phyloP scores from a whole-genome alignment of 192 early-diverging fungal genomes.

The Coemansia aciculifera region DNA sequence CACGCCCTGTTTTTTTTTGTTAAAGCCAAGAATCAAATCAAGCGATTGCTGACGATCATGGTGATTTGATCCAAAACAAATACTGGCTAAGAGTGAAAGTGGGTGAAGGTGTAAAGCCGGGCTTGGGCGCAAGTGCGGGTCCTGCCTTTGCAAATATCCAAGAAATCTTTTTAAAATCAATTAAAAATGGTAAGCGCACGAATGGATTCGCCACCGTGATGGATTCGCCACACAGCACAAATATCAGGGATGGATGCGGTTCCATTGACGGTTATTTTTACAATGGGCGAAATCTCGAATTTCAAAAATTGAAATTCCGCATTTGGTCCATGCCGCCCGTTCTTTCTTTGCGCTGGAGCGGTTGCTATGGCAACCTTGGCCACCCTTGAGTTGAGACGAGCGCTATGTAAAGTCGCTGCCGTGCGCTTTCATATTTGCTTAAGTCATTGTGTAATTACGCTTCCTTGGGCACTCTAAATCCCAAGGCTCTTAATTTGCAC shows the following conservation, averaged over 20 bases:
- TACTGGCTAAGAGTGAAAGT: not conserved
- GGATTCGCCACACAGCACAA: not conserved
- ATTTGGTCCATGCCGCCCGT: not conserved
- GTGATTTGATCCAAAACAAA: conserved; percentile 2
- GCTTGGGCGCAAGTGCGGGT: not conserved
- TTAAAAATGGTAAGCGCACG: conserved; percentile 13
- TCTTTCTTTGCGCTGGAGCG: not conserved
- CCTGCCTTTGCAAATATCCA: conserved; percentile 3
- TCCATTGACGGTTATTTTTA: not conserved
- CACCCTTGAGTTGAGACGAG: not conserved
- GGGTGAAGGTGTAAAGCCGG: not conserved
- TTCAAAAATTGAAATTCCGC: not conserved
- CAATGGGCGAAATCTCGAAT: conserved; percentile 1
- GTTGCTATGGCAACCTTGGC: not conserved
- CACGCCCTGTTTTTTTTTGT: no score
- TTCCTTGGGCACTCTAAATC: not conserved
- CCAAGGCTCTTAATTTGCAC: not conserved
- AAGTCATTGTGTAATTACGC: not conserved
- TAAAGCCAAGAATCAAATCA: not conserved
- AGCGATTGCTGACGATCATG: not conserved
- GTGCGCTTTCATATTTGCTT: not conserved
- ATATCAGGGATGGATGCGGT: not conserved
- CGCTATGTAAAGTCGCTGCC: not conserved
- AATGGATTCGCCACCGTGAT: conserved; percentile 7
- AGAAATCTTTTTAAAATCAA: not conserved